Percentiles rank a stretch among this genome's conserved stretches.
Conservation (phyloP, 2,329 filamentous ascomycete species). For the Endothia cerciana region DNA sequence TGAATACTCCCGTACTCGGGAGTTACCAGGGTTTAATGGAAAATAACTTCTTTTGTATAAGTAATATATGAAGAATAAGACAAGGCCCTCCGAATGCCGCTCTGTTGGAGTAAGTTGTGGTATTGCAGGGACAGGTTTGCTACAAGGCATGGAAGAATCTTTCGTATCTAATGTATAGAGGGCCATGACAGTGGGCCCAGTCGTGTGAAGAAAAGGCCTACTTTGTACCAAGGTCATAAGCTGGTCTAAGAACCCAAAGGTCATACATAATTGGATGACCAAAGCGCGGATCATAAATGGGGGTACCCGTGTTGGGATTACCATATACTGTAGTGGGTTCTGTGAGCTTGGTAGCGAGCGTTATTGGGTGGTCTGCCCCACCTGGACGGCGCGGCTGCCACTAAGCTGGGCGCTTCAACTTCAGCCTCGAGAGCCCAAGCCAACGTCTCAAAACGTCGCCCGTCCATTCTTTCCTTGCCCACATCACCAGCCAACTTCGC, state of each 20-base stretch:
- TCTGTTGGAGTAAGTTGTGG: too few relatives aligned
- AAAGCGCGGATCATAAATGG: not conserved
- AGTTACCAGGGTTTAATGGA: too few relatives aligned
- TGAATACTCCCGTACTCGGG: not conserved
- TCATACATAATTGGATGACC: not conserved
- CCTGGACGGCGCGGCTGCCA: slow-evolving; percentile 4
- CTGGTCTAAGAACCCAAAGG: not conserved
- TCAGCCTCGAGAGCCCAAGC: not conserved
- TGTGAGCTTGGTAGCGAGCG: not conserved
- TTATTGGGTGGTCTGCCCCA: not conserved
- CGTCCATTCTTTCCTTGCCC: not conserved
- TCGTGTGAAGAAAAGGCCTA: not conserved
- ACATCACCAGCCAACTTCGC: not conserved
- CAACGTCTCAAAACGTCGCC: not conserved
- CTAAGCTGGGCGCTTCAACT: slow-evolving; percentile 1
- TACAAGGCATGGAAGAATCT: not conserved
- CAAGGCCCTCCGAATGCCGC: too few relatives aligned
- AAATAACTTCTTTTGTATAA: too few relatives aligned
- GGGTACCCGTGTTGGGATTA: not conserved
- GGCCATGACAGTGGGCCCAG: too few relatives aligned
- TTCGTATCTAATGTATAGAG: too few relatives aligned
- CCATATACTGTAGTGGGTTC: not conserved
- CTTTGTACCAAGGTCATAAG: not conserved
- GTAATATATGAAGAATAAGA: too few relatives aligned
- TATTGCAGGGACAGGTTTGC: not conserved